Conservation (phyloP, 2,329 filamentous ascomycete genomes). For the Coniochaeta sp. region DNA sequence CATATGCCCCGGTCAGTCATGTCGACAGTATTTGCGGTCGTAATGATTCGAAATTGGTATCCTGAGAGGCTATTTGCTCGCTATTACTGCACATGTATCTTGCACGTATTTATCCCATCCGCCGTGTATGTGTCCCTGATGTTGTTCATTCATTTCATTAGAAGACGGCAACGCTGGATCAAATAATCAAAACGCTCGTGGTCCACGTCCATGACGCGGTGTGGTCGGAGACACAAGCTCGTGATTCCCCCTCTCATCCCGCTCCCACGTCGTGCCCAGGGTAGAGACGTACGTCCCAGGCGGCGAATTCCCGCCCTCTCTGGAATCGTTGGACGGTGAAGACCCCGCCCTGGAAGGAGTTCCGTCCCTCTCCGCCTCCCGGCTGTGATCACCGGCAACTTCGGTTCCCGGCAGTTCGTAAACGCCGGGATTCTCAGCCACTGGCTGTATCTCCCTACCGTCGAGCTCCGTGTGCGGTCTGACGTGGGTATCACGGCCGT, state of each 20-base stretch:
- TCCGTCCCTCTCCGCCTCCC: slow-evolving; percentile 1
- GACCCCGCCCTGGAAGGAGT: slow-evolving; percentile 9
- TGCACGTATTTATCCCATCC: background rate
- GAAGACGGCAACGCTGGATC: background rate
- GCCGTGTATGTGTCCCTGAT: background rate
- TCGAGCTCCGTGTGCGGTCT: slow-evolving; percentile 12
- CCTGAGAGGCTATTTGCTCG: background rate
- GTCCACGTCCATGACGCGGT: background rate
- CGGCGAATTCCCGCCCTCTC: slow-evolving; percentile 11
- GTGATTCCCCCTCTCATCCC: slow-evolving; percentile 13
- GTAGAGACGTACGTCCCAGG: slow-evolving; percentile 19
- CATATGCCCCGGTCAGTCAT: too few relatives aligned
- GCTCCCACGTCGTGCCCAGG: slow-evolving; percentile 13
- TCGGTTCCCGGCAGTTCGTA: slow-evolving; percentile 18
- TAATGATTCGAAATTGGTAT: background rate
- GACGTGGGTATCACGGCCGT: slow-evolving; percentile 8
- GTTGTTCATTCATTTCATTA: slow-evolving; percentile 22
- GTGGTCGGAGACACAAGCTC: slow-evolving; percentile 19
- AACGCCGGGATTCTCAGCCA: slow-evolving; percentile 12
- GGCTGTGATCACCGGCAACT: slow-evolving; percentile 1
- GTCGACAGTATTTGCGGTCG: background rate
- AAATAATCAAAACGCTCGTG: slow-evolving; percentile 4
- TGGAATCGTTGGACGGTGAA: slow-evolving; percentile 6
- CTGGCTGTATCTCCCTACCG: slow-evolving; percentile 10
- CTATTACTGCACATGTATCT: background rate